Conservation (phyloP, 2,329 filamentous ascomycete species). For the Ampelomyces quisqualis region DNA sequence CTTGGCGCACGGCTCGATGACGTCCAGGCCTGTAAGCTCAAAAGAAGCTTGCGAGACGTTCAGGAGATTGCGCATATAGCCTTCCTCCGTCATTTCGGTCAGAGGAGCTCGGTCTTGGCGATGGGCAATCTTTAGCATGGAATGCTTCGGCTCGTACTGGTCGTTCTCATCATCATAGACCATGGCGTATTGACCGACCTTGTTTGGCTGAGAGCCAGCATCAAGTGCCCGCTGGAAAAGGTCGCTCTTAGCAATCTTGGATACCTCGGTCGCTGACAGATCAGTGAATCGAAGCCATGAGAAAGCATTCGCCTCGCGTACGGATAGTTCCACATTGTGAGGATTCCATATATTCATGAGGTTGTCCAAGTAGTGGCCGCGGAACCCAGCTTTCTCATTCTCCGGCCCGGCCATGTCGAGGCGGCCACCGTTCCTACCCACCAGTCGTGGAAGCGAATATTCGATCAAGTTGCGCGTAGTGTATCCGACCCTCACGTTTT, state of each 20-base stretch:
- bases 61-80: conserved; percentile 72
- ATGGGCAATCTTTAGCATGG: conserved; percentile 77
- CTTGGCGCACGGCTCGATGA: conserved; percentile 78
- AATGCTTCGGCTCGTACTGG: conserved; percentile 69
- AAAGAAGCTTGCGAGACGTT: conserved; percentile 72
- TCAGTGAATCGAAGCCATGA: conserved; percentile 90
- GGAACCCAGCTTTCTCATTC: conserved; percentile 77
- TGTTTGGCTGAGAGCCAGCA: conserved; percentile 53
- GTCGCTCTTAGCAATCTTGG: conserved; percentile 66
- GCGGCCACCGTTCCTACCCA: conserved; percentile 80
- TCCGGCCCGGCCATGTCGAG: conserved; percentile 70
- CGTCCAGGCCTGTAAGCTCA: conserved; percentile 67
- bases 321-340: conserved; percentile 69
- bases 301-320: conserved; percentile 66
- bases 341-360: conserved; percentile 90
- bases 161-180: conserved; percentile 67
- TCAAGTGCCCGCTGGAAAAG: conserved; percentile 73
- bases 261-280: conserved; percentile 70
- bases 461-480: conserved; percentile 85
- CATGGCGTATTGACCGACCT: conserved; percentile 66
- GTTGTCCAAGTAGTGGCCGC: conserved; percentile 71
- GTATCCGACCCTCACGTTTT: conserved; percentile 76
- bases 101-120: conserved; percentile 67
- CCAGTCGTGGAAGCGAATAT: conserved; percentile 74
- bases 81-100: conserved; percentile 69